Base-by-base conservation (phyloP, 768 basidiomycete genomes). In the Suillus paluster region DNA sequence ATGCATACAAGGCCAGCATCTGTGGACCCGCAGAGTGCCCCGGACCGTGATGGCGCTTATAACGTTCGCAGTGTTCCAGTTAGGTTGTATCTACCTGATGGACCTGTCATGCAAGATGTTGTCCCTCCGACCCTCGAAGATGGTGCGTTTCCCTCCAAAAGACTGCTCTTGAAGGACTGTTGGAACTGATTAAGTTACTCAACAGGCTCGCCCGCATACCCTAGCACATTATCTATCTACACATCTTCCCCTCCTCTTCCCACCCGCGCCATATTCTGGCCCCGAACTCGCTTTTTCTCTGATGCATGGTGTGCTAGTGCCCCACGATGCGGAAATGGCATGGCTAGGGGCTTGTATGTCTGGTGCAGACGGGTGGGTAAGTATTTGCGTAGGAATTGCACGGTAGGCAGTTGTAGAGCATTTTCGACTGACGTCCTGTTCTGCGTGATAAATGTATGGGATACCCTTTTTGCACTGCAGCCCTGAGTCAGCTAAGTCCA, bases 311-410 rank as follows among this genome's bases (percentile, higher is more conserved):
- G 87, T 98, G 21, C 75, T 83, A 3, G 77, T 90, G 2, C 97
- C 97, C 1, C 80, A 86, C 9, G 95, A 97, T 34, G 83, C 94
- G 7, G 97, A 99, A 70, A 82, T 98, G 76, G 94, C 90, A 5
- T 97, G 97, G 96, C 74, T 99, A n/a, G 91, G 94, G 11, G 89
- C 92, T 21, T 95, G 94, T 68, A 79, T 98, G 76, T 86, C 90
- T 14, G 95, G 95, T 9, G 94, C 95, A 14, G 97, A 99, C 70
- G 97, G 97, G 6, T 99, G 95, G 95, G 82, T 97, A 33, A 91
- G 92, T 72, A 82, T 98, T 58, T 96, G 94, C 70, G 79, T 97
- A 33, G 92, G 91, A 17, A 75, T 91, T 17, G 64, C 67, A 49
- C 71, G 73, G 49, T 74, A 74, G 68, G 59, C 56, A 17, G 36